Base-by-base conservation (phyloP, 2,329 filamentous ascomycete genomes). In the Penicillium griseofulvum region DNA sequence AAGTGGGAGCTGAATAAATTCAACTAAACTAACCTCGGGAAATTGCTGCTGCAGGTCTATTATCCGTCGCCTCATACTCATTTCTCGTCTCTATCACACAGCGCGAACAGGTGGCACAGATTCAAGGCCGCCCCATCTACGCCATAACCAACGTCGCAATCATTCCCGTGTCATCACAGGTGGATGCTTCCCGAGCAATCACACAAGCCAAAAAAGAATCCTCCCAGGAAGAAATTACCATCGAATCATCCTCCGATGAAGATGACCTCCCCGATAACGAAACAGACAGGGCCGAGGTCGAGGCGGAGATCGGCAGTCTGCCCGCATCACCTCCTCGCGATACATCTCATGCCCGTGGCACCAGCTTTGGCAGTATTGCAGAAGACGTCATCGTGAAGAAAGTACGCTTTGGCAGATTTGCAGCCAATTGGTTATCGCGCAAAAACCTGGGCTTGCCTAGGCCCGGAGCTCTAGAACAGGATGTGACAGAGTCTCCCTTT, bases 71-170 rank as follows among this genome's bases (percentile, higher is more conserved):
- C 22, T 88, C 86, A 36, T 83, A 87, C 28, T 89, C 86, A 60
- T 97, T 93, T 73, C 83, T 99, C 7, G 83, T 99, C 55, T 88
- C 90, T 11, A 95, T 99, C 66, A 91, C 88, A 22, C 84, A 86
- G 55, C 89, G 93, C 44, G 84, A 95, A 67, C 90, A 96, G 71
- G 91, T 97, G 47, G 94, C 94, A 3, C 87, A 92, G 61, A 86
- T 97, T 47, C 86, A 87, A 61, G 91, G 90, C 6, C 87, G 84
- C 52, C 87, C 92, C 0, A 80, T 97, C 52, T 99, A 95, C 72
- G 87, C 91, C 37, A 85, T 97, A 56, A 94, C 89, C 41, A 90
- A 95, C 64, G 89, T 97, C 31, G 88, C 91, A 7, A 78, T 97
- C n/a, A 96, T 96, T 6, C 94, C 94, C 0, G 86, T 94, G 50